Base-by-base conservation (phyloP, 2,329 filamentous ascomycete genomes). In the Ascosphaera apis region DNA sequence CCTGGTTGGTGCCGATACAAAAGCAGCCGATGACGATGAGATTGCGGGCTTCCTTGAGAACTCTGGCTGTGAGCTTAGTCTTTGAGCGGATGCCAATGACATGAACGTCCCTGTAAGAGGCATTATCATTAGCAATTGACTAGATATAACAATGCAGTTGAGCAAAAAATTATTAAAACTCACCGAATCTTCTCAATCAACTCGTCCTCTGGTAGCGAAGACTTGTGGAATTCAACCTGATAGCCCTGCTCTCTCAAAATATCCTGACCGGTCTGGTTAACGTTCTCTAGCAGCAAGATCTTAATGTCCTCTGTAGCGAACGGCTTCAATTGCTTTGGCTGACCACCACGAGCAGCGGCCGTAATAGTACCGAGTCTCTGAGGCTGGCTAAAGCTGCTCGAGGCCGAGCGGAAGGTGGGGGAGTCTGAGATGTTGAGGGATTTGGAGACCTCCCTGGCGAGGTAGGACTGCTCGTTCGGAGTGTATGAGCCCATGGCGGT, bases 11-110 rank as follows among this genome's bases (percentile, higher is more conserved):
- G 44, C 88, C 88, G 48, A 98, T 98, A 57, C 88, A 98, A 68
- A 98, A 98, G 63, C 88, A 98, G 41, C 88, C 88, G 47, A 95
- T 72, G 42, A 93, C 88, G 40, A 95, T 77, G 37, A 98, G 68
- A 54, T 93, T 91, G 62, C 84, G 91, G 37, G 88, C 88, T 54
- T 91, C 76, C 38, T 71, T 67, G 41, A 98, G 67, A 18, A 98
- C 80, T 49, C 74, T 76, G 42, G 78, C 75, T 6, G 74, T 86
- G 52, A 98, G 69, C 62, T 88, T 92, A 23, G 88, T 98, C 65
- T 98, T 98, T 40, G 86, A 95, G 44, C 88, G 80, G 48, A 98
- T 95, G 44, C 88, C 88, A 53, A 98, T 88, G 49, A 95, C 88
- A 52, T 98, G 88, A 18, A 93, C 80, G 53, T 93, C 79, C 41